Percentiles rank a stretch among this genome's conserved stretches.
Conservation (phyloP, 2,329 filamentous ascomycete species). For the Microcyclospora pomicola region DNA sequence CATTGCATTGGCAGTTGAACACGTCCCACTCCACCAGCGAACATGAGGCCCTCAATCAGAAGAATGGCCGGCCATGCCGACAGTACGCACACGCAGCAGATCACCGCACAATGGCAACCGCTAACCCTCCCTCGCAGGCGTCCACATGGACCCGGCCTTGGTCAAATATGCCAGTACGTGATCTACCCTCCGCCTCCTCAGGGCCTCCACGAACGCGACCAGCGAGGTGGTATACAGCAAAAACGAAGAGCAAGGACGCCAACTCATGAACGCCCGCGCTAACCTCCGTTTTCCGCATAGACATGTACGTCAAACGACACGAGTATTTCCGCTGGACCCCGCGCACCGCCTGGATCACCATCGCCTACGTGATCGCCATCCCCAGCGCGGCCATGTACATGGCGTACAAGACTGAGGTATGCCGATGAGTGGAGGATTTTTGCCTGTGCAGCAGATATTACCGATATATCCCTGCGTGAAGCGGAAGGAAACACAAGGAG, state of each 20-base stretch:
- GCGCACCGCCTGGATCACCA: conserved; percentile 63
- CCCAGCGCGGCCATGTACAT: conserved; percentile 57
- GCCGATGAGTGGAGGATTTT: conserved; percentile 25
- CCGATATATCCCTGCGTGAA: neutral
- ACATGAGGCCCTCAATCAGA: conserved; percentile 18
- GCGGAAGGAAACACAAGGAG: conserved; percentile 4
- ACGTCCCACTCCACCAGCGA: conserved; percentile 4
- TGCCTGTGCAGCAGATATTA: neutral
- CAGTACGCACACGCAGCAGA: conserved; percentile 13
- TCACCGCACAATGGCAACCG: conserved; percentile 1
- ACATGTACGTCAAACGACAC: conserved; percentile 71
- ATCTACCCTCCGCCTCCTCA: conserved; percentile 12
- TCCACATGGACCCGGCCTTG: conserved; percentile 42
- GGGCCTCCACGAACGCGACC: neutral
- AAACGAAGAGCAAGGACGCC: neutral
- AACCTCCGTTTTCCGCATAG: conserved; percentile 31
- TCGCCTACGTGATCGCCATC: conserved; percentile 62
- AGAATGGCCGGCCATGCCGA: conserved; percentile 26
- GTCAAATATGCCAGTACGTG: conserved; percentile 40
- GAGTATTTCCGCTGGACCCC: conserved; percentile 93
- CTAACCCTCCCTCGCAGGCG: conserved; percentile 23
- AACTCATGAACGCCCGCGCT: neutral
- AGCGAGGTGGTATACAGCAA: no score
- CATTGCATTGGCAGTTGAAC: no score
- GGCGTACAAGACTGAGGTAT: conserved; percentile 74